These are phyloP conservation scores for Saururus chinensis DNA, from an alignment of 164 flowering plant species.

Conservation along the genomic window DNA sequence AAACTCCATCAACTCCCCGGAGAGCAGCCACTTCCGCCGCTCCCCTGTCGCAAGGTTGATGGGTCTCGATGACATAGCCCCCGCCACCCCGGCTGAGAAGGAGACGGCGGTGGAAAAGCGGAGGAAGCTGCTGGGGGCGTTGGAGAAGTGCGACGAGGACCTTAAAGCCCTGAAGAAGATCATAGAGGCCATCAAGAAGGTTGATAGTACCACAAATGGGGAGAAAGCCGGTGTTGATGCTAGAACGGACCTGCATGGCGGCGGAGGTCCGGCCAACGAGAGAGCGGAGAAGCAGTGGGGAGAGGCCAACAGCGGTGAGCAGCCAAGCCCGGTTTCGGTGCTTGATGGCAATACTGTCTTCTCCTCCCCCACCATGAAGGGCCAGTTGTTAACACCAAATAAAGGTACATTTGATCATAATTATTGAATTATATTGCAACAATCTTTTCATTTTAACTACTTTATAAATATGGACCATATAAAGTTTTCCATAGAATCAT, in stretches of 20 bases:
- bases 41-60: slow-evolving; percentile 32
- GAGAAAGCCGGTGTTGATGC: slow-evolving; percentile 4
- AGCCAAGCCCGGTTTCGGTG: slow-evolving; percentile 58
- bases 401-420: slow-evolving; percentile 6
- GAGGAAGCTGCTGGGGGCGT: slow-evolving; percentile 42
- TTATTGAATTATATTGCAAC: too few species aligned
- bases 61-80: slow-evolving; percentile 22
- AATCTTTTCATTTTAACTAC: too few species aligned
- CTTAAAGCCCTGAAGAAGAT: slow-evolving; percentile 53
- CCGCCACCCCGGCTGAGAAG: not conserved
- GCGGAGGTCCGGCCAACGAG: too few species aligned
- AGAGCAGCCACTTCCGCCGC: not conserved
- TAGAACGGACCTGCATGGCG: too few species aligned
- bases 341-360: slow-evolving; percentile 16
- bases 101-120: slow-evolving; percentile 41
- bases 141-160: slow-evolving; percentile 78
- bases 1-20: slow-evolving; percentile 13
- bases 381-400: slow-evolving; percentile 1
- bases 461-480: too few species aligned
- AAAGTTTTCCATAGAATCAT: too few species aligned
- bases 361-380: slow-evolving; percentile 4
- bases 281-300: slow-evolving; percentile 7
- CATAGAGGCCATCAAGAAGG: slow-evolving; percentile 36
- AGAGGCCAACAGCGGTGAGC: slow-evolving; percentile 23
- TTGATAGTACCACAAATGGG: slow-evolving; percentile 4